phyloP scores from a whole-genome alignment of 495 filamentous ascomycete species.

The Halenospora varia region DNA sequence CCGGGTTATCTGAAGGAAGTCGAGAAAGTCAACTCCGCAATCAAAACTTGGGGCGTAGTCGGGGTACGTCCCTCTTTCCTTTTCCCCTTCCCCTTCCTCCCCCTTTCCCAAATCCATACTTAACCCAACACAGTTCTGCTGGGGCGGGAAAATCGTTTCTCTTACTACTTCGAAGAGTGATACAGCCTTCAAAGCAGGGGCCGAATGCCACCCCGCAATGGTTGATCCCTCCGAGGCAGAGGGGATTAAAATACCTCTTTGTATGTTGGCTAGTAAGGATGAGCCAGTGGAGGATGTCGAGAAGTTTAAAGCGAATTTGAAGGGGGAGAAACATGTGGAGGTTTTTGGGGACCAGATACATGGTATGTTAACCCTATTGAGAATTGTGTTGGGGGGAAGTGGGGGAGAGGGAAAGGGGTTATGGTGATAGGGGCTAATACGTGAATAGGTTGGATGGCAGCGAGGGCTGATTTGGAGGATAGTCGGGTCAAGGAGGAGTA shows the following conservation, averaged over 20 bases:
- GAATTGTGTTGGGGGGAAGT: too few relatives aligned
- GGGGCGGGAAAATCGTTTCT: slow-evolving; percentile 75
- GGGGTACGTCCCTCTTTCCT: slow-evolving; percentile 56
- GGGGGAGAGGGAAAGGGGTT: too few relatives aligned
- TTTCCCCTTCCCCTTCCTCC: neutral
- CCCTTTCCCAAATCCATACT: neutral
- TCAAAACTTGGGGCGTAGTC: slow-evolving; percentile 80
- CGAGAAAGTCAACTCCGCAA: slow-evolving; percentile 47
- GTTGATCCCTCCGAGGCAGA: slow-evolving; percentile 73
- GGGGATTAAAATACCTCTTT: slow-evolving; percentile 59
- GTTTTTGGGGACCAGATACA: slow-evolving; percentile 80
- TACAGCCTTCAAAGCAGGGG: slow-evolving; percentile 63
- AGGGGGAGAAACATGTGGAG: slow-evolving; percentile 69
- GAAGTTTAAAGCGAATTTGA: slow-evolving; percentile 64
- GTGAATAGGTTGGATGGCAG: slow-evolving; percentile 95
- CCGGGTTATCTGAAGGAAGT: slow-evolving; percentile 57
- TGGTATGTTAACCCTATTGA: too few relatives aligned
- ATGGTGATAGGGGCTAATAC: too few relatives aligned
- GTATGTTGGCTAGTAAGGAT: slow-evolving; percentile 64
- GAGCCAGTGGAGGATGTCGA: slow-evolving; percentile 63
- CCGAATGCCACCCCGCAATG: slow-evolving; percentile 82
- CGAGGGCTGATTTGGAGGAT: slow-evolving; percentile 64
- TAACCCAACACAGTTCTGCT: slow-evolving; percentile 59
- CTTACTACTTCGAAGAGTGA: slow-evolving; percentile 54
- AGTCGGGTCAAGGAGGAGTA: slow-evolving; percentile 69